Evolutionary conservation across 1,139 yeast species (phyloP), one percentile per base, ranked within the genome.

Genomic region (Kluyveromyces sp.): DNA sequence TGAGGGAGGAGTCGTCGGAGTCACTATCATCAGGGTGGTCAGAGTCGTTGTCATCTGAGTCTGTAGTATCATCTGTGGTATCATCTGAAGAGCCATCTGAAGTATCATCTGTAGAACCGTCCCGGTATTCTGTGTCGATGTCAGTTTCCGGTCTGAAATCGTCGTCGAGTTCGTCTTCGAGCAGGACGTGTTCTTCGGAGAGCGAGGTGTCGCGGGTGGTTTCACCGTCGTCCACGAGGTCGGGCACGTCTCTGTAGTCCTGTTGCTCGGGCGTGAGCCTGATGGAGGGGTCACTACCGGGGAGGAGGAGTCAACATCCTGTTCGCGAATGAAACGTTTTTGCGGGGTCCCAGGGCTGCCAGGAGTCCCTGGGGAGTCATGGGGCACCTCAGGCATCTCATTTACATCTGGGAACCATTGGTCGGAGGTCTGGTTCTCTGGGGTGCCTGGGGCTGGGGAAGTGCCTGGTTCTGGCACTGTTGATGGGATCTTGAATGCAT

Each of bases 211-310:
- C 61, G 26, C 60, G 50, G 2, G 55, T 52, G 30, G 58, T 59
- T 7, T 57, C 64, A 33, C 61, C 65, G 34, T 65, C 67, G 32
- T 58, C 63, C 3, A 57, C 51, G 27, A 65, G 55, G 43, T 59
- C 68, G 30, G 63, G 64, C 3, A 47, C 57, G 32, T 56, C 59
- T 29, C 51, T 53, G 39, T 53, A 51, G 7, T 47, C 39, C 3
- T 45, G 52, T 7, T 37, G 34, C n/a, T 42, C 48, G 29, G 60
- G 59, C 6, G 61, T 58, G 30, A 56, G 47, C 33, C 49, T 50
- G 3, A 56, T 47, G 15, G 48, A 35, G 10, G 25, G 36, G 25
- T 33, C 45, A 5, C 37, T 42, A 34, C 27, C 32, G 10, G 21
- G 21, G 21, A 2, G 2, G 21, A 15, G 21, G 21, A 15, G 21